Evolutionary conservation across 148 eudicot genomes (phyloP).

Genomic region (Rhododendron griersonianum): DNA sequence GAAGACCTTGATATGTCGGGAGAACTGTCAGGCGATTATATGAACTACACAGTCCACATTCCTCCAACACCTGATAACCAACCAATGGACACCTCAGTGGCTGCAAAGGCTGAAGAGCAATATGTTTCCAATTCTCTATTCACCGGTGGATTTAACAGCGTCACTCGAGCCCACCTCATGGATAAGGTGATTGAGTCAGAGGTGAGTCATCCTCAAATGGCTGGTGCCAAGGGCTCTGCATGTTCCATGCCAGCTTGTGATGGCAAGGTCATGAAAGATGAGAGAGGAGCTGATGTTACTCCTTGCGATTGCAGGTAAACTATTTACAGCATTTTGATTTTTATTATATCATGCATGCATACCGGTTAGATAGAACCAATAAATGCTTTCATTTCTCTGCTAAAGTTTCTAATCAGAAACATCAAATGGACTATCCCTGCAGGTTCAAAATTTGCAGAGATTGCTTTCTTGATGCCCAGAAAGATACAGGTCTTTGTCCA

Average conservation of each 20-base stretch:
- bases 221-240: constrained; percentile 44
- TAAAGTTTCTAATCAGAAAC: not conserved
- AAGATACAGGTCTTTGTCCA: constrained; percentile 66
- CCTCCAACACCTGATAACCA: constrained; percentile 82
- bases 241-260: constrained; percentile 83
- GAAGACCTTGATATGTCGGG: constrained; percentile 72
- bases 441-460: constrained; percentile 80
- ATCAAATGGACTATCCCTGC: constrained; percentile 3
- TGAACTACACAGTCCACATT: constrained; percentile 72
- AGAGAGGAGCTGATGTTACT: constrained; percentile 53
- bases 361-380: not conserved
- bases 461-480: constrained; percentile 73
- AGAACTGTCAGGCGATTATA: constrained; percentile 53
- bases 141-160: constrained; percentile 84
- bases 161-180: constrained; percentile 84
- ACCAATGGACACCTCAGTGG: constrained; percentile 67
- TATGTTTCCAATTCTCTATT: constrained; percentile 75
- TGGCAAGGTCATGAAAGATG: constrained; percentile 70
- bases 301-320: constrained; percentile 81
- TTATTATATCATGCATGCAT: not conserved
- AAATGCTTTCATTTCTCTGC: not conserved
- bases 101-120: constrained; percentile 80
- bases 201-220: constrained; percentile 51
- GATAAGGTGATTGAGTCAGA: constrained; percentile 75
- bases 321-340: not conserved